phyloP scores from a whole-genome alignment of 805 yeast species.

The Limtongia smithiae region DNA sequence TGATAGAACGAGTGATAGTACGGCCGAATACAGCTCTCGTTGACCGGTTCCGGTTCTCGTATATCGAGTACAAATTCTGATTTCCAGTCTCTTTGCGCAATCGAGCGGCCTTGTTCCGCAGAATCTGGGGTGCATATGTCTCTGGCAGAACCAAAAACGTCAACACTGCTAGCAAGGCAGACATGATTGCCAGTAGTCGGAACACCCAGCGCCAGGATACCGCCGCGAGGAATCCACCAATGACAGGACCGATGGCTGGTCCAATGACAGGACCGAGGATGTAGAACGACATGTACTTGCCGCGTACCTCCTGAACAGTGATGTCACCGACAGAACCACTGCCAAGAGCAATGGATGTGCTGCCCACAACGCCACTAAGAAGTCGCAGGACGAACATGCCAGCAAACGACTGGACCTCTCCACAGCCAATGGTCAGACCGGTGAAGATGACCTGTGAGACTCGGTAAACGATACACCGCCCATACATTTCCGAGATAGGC shows the following conservation, averaged over 20 bases:
- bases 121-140: conserved; percentile 64
- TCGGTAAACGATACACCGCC: conserved; percentile 57
- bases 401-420: conserved; percentile 51
- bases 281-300: conserved; percentile 44
- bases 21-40: conserved; percentile 43
- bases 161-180: conserved; percentile 33
- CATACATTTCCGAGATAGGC: conserved; percentile 72
- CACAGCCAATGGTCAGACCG: conserved; percentile 62
- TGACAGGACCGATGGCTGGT: conserved; percentile 64
- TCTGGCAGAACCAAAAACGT: conserved; percentile 38
- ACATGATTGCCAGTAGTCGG: conserved; percentile 26
- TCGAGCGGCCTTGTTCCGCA: conserved; percentile 35
- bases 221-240: conserved; percentile 49
- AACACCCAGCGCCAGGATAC: conserved; percentile 60
- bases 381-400: conserved; percentile 58
- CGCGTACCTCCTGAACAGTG: conserved; percentile 50
- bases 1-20: conserved; percentile 38
- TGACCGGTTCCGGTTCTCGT: conserved; percentile 46
- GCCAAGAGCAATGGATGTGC: conserved; percentile 65
- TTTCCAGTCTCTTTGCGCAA: conserved; percentile 54
- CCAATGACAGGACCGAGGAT: conserved; percentile 45
- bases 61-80: conserved; percentile 43
- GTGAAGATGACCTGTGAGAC: conserved; percentile 43
- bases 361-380: conserved; percentile 63
- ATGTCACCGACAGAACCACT: conserved; percentile 67